Evolutionary conservation across 345 rosid species (phyloP).

Genomic region (Syzygium grande): DNA sequence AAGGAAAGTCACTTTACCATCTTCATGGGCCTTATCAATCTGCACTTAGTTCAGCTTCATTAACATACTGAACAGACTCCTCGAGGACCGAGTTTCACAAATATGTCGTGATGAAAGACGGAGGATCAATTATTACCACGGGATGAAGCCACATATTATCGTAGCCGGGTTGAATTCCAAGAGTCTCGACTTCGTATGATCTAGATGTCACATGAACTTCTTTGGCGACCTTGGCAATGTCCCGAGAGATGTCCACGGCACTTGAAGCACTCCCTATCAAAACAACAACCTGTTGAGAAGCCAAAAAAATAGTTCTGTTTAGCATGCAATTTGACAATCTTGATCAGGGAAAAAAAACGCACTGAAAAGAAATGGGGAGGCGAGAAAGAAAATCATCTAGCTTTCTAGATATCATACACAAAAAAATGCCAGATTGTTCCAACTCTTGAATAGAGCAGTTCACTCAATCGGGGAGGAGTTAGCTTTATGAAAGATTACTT

Average conservation of each 20-base stretch:
- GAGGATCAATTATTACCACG: slow-evolving; percentile 42
- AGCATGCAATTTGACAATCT: background rate
- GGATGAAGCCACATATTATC: slow-evolving; percentile 78
- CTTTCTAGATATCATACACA: background rate
- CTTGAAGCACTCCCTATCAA: slow-evolving; percentile 71
- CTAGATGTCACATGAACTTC: slow-evolving; percentile 79
- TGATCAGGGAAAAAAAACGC: background rate
- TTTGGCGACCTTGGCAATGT: slow-evolving; percentile 59
- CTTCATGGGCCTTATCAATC: slow-evolving; percentile 44
- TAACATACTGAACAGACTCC: background rate
- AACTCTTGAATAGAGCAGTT: background rate
- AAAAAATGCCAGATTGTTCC: background rate
- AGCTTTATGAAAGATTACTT: background rate
- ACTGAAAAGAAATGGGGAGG: background rate
- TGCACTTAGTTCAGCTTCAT: slow-evolving; percentile 11
- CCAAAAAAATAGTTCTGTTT: background rate
- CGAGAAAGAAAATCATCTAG: background rate
- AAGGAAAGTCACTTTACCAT: slow-evolving; percentile 56
- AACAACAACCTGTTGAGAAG: slow-evolving; percentile 46
- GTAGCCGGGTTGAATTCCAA: slow-evolving; percentile 29
- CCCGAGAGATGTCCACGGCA: slow-evolving; percentile 66
- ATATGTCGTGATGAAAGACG: background rate
- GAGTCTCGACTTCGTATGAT: slow-evolving; percentile 33
- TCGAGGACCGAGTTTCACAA: background rate
- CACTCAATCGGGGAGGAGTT: background rate